phyloP scores from a whole-genome alignment of 495 filamentous ascomycete species.

The Lasiosphaeria miniovina region DNA sequence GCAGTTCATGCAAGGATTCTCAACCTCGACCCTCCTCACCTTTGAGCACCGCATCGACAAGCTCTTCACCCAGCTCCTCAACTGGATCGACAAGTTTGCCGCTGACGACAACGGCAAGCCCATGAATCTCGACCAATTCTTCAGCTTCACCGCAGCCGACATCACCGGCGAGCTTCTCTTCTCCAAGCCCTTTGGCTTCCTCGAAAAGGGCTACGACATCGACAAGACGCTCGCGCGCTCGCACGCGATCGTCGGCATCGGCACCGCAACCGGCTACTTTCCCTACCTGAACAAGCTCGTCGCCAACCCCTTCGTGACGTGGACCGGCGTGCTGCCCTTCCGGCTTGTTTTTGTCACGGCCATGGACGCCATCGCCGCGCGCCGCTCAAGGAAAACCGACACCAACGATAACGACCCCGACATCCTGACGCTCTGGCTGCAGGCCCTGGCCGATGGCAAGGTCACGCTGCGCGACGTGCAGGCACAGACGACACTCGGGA shows the following conservation, averaged over 20 bases:
- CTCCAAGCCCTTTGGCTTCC: slow-evolving; percentile 40
- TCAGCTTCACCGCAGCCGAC: slow-evolving; percentile 42
- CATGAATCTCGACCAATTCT: slow-evolving; percentile 33
- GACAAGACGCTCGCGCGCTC: slow-evolving; percentile 33
- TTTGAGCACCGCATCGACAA: slow-evolving; percentile 39
- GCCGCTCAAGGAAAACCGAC: neutral
- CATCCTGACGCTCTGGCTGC: slow-evolving; percentile 45
- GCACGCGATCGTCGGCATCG: slow-evolving; percentile 17
- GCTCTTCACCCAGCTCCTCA: slow-evolving; percentile 30
- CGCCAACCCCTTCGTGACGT: slow-evolving; percentile 42
- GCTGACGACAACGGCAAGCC: slow-evolving; percentile 10
- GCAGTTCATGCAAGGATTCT: slow-evolving; percentile 38
- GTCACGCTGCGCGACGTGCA: slow-evolving; percentile 39
- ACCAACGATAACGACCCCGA: slow-evolving; percentile 23
- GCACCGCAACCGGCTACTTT: slow-evolving; percentile 40
- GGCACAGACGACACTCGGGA: slow-evolving; percentile 31
- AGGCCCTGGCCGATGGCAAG: slow-evolving; percentile 16
- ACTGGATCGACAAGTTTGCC: slow-evolving; percentile 30
- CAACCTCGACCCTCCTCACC: slow-evolving; percentile 41
- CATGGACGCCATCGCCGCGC: slow-evolving; percentile 39
- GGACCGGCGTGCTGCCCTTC: slow-evolving; percentile 38
- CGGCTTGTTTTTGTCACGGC: slow-evolving; percentile 22
- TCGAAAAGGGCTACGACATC: slow-evolving; percentile 39
- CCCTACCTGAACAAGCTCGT: slow-evolving; percentile 36
- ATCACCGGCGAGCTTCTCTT: slow-evolving; percentile 33